Evolutionary conservation across 768 basidiomycete genomes (phyloP).

Genomic region (Leucocoprinus birnbaumii): DNA sequence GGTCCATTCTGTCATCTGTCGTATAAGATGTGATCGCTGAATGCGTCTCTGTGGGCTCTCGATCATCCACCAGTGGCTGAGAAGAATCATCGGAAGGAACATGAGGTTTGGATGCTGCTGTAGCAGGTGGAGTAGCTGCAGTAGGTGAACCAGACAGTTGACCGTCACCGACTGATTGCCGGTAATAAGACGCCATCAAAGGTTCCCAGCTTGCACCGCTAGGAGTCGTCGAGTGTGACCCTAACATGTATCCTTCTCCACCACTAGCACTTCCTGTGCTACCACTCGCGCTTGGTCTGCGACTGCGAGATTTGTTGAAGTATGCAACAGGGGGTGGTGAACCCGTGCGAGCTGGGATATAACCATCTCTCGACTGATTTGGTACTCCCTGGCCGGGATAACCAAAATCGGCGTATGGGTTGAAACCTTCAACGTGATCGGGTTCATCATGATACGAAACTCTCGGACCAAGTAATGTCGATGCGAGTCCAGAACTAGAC

Average conservation of each 20-base stretch:
- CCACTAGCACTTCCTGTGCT: conserved; percentile 11
- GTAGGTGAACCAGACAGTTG: conserved; percentile 10
- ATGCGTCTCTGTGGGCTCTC: conserved; percentile 19
- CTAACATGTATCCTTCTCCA: conserved; percentile 1
- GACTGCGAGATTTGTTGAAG: conserved; percentile 24
- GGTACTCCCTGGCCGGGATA: conserved; percentile 34
- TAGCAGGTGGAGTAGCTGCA: conserved; percentile 19
- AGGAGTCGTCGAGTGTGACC: conserved; percentile 11
- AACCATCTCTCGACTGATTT: conserved; percentile 28
- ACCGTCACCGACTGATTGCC: conserved; percentile 17
- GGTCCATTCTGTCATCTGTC: conserved; percentile 41
- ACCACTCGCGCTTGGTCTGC: conserved; percentile 14
- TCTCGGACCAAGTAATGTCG: conserved; percentile 3
- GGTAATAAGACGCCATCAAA: conserved; percentile 19
- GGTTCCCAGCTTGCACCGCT: conserved; percentile 23
- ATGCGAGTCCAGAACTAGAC: conserved; percentile 31
- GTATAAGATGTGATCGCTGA: conserved; percentile 27
- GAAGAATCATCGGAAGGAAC: conserved; percentile 23
- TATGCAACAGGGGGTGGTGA: conserved; percentile 36
- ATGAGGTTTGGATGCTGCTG: conserved; percentile 20
- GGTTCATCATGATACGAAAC: conserved; percentile 13
- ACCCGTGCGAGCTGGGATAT: conserved; percentile 25
- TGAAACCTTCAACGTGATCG: conserved; percentile 26
- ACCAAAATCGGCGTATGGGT: conserved; percentile 53
- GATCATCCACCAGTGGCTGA: conserved; percentile 1